These are phyloP conservation scores for Trichoderma atrobrunneum DNA, from an alignment of 2,329 filamentous ascomycete genomes.

Conservation along the genomic window DNA sequence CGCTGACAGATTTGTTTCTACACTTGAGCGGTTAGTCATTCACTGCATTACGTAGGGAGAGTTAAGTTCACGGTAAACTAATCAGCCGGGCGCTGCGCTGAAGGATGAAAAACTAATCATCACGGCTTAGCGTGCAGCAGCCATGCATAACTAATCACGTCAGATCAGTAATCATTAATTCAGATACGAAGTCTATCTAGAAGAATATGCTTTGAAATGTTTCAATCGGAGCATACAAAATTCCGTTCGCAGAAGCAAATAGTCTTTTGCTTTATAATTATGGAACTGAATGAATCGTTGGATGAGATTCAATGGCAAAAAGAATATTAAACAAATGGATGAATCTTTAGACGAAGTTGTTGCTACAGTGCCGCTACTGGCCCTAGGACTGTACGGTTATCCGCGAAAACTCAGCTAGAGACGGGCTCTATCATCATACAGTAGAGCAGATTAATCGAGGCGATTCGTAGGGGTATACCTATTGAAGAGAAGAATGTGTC, in stretches of 20 bases:
- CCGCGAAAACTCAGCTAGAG: background rate
- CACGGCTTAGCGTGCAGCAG: background rate
- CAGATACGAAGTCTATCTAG: background rate
- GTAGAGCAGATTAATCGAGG: background rate
- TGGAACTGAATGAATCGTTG: background rate
- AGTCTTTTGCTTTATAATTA: background rate
- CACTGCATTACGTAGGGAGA: background rate
- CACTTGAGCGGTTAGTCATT: background rate
- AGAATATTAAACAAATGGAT: background rate
- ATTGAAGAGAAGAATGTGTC: background rate
- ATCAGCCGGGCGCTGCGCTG: background rate
- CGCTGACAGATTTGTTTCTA: background rate
- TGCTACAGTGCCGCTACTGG: background rate
- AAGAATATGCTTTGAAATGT: background rate
- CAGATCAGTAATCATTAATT: background rate
- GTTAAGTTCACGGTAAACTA: background rate
- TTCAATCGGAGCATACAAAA: background rate
- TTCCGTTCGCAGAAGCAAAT: background rate
- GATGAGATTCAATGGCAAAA: background rate
- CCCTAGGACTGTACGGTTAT: background rate
- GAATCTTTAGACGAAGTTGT: background rate
- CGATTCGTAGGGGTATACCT: background rate
- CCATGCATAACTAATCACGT: background rate
- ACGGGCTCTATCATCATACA: background rate
- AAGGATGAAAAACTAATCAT: background rate